Evolutionary conservation across 306 rosid genomes (phyloP), one percentile per base, ranked within the genome.

Genomic region (Cucurbita moschata): DNA sequence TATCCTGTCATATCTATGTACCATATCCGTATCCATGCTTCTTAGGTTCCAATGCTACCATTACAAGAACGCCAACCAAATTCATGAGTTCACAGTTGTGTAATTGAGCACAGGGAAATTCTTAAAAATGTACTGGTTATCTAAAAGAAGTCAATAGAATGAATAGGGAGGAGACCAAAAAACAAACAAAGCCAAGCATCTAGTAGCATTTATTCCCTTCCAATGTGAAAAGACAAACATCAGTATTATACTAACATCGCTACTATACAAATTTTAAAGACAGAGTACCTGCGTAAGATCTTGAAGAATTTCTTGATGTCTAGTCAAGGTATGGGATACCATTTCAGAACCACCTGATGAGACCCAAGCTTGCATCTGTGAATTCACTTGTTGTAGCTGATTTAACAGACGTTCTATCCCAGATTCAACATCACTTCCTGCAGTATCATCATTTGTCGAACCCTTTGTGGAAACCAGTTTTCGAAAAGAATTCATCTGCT

Each of bases 291-390:
- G 96, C 77, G 97, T 89, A 79, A 95, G 84, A 82, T 95, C 99
- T 84, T 88, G 99, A 81, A 89, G 92, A 84, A 95, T 91, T 80
- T 91, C 99, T 80, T 95, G 99, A 85, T 95, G 99, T 77, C 99
- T 88, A 68, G 91, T 95, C 82, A 95, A 83, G 53, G 99, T 91
- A 77, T 91, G 97, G 85, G 99, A 91, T 80, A 95, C 99, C 96
- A 95, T 89, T 83, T 95, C 99, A 12, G 96, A 84, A 57, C 97
- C 99, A 76, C 91, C 99, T 23, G 99, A 78, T 64, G 99, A 89
- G 44, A 91, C 99, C 99, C 91, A 95, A 64, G 96, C 90, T 74
- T 91, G 97, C 99, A 95, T 95, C 83, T 91, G 99, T n/a, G 85
- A 79, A 81, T 95, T 95, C 77, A 91, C 93, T 85, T 86, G 99